Base-by-base conservation (phyloP, 495 filamentous ascomycete species). In the Tetracladium marchalianum region DNA sequence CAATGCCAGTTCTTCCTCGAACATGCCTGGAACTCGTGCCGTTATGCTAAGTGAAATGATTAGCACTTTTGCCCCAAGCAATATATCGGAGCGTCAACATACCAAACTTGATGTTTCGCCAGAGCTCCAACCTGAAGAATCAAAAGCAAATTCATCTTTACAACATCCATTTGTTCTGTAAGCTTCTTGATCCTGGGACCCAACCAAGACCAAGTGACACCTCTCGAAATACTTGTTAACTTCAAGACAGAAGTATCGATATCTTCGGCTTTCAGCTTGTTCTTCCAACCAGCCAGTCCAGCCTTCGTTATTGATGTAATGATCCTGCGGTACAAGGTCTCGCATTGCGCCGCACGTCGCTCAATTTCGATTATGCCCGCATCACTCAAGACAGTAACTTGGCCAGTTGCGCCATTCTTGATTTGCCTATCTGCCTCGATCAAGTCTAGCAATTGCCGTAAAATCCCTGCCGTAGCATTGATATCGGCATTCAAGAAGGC, bases 341-440 rank as follows among this genome's bases (percentile, higher is more conserved):
- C 46, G 43, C 52, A 55, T 42, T 55, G 49, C 11, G 36, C 51
- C 13, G 55, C 52, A 4, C 55, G n/a, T 37, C 40, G 40, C 10
- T 12, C 17, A n/a, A 53, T 48, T 11, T 55, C 19, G 39, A 49
- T n/a, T 11, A 52, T 6, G 2, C 55, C 55, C 1, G 45, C 43
- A 36, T 55, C 33, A 17, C 38, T 46, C 12, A 46, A 35, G 18
- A 46, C 34, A 3, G 34, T 24, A 12, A 31, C 19, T 46, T 19
- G 31, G 11, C 18, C 16, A 17, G 43, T 17, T 18, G 3, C 22
- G 7, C 7, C 22, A 24, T 38, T 55, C 11, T n/a, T 43, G 31
- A 55, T 47, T 39, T 41, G 17, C 15, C 40, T 42, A 17, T 47
- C 42, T 13, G 34, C 27, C 13, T 44, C 34, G 16, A 50, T 31